These are phyloP conservation scores for Nicotiana noctiflora DNA, from an alignment of 257 asterid species.

Conservation along the genomic window DNA sequence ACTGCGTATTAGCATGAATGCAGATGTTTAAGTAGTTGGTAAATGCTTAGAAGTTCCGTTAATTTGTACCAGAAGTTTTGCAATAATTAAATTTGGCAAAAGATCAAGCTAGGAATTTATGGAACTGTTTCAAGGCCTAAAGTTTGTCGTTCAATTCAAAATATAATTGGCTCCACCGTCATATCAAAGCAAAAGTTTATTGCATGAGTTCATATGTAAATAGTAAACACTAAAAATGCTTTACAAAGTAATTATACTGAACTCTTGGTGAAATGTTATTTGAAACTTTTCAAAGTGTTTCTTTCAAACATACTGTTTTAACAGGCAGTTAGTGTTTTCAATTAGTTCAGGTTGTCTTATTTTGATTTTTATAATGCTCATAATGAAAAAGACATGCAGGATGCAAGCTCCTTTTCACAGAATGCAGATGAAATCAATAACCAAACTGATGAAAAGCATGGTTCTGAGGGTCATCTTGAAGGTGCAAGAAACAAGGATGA, in stretches of 20 bases:
- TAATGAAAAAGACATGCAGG: constrained; percentile 10
- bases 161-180: neutral
- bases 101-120: neutral
- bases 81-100: neutral
- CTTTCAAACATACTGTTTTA: neutral
- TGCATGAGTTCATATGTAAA: neutral
- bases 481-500: constrained; percentile 22
- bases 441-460: neutral
- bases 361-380: neutral
- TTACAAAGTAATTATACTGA: neutral
- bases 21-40: neutral
- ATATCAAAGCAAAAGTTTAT: neutral
- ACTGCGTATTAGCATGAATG: neutral
- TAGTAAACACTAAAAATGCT: neutral
- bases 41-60: neutral
- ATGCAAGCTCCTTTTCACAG: constrained; percentile 20
- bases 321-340: neutral
- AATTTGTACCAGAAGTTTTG: neutral
- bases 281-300: neutral
- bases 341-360: neutral
- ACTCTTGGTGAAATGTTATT: neutral
- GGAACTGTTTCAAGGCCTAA: neutral
- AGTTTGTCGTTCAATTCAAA: too few relatives aligned
- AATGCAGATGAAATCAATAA: constrained; percentile 15
- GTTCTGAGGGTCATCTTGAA: constrained; percentile 15